Evolutionary conservation across 2,329 filamentous ascomycete genomes (phyloP).

Genomic region (Sclerotinia glacialis): DNA sequence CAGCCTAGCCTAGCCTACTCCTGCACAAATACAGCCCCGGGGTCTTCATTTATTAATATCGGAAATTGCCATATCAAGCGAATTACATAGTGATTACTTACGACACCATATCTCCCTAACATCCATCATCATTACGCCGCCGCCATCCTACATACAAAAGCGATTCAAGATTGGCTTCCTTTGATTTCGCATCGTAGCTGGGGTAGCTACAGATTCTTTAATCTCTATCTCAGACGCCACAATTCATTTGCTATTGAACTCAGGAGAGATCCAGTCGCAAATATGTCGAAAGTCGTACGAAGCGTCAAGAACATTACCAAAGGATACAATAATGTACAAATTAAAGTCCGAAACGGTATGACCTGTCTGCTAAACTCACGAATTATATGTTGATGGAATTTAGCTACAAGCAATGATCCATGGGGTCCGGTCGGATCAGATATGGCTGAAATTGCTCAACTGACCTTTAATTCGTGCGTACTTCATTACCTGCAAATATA

Average conservation of each 20-base stretch:
- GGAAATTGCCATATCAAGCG: constrained; percentile 17
- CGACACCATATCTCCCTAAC: constrained; percentile 7
- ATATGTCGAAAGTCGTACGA: constrained; percentile 95
- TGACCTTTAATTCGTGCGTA: constrained; percentile 94
- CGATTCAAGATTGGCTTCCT: constrained; percentile 12
- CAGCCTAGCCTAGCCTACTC: not conserved
- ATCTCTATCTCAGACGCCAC: not conserved
- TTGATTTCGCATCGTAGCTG: constrained; percentile 20
- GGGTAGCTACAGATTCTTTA: constrained; percentile 5
- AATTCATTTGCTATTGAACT: constrained; percentile 3
- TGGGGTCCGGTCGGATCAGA: constrained; percentile 98
- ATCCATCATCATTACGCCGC: constrained; percentile 4
- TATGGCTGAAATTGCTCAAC: constrained; percentile 97
- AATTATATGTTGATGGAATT: constrained; percentile 37
- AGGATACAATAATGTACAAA: constrained; percentile 92
- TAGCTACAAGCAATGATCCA: constrained; percentile 97
- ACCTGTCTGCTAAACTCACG: constrained; percentile 35
- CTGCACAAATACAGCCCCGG: not conserved
- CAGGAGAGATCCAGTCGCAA: constrained; percentile 35
- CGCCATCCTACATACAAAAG: not conserved
- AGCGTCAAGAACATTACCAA: constrained; percentile 99
- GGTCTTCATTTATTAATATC: constrained; percentile 3
- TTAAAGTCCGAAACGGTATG: constrained; percentile 96
- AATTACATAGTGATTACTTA: constrained; percentile 14
- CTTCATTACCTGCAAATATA: not conserved